Conservation (phyloP, 129 eudicot genomes). For the Solidago caesia region DNA sequence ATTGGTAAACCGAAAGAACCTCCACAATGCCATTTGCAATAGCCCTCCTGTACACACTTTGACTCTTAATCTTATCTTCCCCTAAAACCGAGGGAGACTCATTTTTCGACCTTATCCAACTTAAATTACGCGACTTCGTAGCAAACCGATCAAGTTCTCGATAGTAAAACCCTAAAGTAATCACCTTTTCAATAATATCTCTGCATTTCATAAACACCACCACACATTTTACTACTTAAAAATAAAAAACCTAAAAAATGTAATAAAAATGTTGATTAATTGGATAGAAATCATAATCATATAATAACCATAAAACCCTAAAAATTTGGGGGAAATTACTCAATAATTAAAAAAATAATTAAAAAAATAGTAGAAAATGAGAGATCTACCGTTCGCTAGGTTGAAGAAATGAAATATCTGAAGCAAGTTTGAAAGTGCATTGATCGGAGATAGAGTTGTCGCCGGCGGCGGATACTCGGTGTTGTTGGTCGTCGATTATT, state of each 20-base stretch:
- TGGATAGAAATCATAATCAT: too few species aligned
- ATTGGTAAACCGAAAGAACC: slow-evolving; percentile 80
- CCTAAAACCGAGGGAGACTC: slow-evolving; percentile 42
- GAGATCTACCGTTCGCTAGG: slow-evolving; percentile 62
- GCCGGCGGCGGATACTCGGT: slow-evolving; percentile 42
- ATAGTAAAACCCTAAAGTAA: slow-evolving; percentile 85
- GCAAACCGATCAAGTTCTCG: slow-evolving; percentile 93
- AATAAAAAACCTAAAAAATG: neutral
- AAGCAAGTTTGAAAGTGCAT: slow-evolving; percentile 80
- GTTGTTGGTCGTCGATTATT: slow-evolving; percentile 77
- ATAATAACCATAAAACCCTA: slow-evolving; percentile 14
- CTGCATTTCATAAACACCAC: slow-evolving; percentile 46
- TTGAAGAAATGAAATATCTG: slow-evolving; percentile 71
- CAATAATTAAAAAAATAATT: neutral
- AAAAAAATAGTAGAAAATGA: neutral
- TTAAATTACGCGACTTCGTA: slow-evolving; percentile 71
- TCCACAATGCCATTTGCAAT: slow-evolving; percentile 92
- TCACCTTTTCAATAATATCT: slow-evolving; percentile 80
- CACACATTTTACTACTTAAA: neutral
- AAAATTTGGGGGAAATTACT: neutral
- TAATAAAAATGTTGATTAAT: neutral
- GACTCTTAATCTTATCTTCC: slow-evolving; percentile 48
- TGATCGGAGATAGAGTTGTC: slow-evolving; percentile 48
- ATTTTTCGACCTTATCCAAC: slow-evolving; percentile 76
- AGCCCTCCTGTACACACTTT: slow-evolving; percentile 89